Base-by-base conservation (phyloP, 1,284 basidiomycete genomes). In the Apiotrichum gamsii region DNA sequence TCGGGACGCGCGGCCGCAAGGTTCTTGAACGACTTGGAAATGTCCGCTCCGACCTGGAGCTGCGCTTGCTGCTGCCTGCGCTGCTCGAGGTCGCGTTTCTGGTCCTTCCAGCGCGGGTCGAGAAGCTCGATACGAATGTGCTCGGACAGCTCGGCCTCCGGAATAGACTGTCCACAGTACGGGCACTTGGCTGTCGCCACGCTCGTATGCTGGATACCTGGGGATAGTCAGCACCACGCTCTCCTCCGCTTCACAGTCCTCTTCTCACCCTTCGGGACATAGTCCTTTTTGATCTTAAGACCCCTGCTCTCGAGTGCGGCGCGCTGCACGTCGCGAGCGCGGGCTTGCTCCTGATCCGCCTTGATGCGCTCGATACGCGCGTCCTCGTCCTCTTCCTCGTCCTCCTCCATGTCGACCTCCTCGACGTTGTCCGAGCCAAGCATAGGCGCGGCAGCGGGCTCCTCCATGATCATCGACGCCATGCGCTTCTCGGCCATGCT, bases 111-210 rank as follows among this genome's bases (percentile, higher is more conserved):
- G 65, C 85, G 83, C 33, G 95, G 95, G 73, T 99, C 93, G 61
- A 99, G 81, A 41, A 97, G 75, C 71, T 99, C 95, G 70, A 98
- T 96, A 64, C 95, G 87, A 79, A 97, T 94, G 72, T 98, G 95
- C 68, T 98, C 93, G 58, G 91, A 83, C 52, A 98, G 79, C 70
- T 98, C 93, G 74, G 91, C 85, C 58, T 95, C 84, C 23, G 91
- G 84, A 21, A 98, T 87, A 70, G 89, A 84, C 69, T 97, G 90
- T 25, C 87, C 85, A 74, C 94, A 97, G 60, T 97, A 87, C 10
- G 84, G 82, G 75, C 93, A 97, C 18, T 84, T 87, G 3, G 90
- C 89, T 71, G 86, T 82, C 23, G 82, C 78, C 39, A 83, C 77
- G 64, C 68, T 58, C 15, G 53, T 73, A 64, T 82, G 82, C 74